Evolutionary conservation across 352 stramenopile genomes (phyloP).

Genomic region (Globisporangium takayamanum): DNA sequence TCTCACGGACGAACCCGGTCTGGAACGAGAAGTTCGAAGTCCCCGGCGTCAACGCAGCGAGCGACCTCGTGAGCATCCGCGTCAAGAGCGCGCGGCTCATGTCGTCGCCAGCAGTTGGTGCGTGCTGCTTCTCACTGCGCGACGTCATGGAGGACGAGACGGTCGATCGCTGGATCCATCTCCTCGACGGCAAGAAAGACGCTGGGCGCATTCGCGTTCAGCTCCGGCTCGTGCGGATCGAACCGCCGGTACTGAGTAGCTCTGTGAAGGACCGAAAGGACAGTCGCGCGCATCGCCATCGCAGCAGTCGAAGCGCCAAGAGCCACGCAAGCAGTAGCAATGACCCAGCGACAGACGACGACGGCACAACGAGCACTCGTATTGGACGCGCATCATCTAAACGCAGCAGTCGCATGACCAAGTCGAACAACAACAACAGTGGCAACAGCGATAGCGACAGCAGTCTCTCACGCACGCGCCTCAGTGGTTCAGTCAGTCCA

Average conservation of each 20-base stretch:
- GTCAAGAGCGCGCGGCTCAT: constrained; percentile 69
- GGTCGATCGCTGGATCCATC: constrained; percentile 52
- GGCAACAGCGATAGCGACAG: constrained; percentile 11
- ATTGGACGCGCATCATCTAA: neutral
- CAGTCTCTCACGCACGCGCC: constrained; percentile 12
- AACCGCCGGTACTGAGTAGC: constrained; percentile 13
- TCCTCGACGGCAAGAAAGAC: constrained; percentile 44
- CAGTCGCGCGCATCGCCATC: neutral
- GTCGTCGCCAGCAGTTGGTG: constrained; percentile 46
- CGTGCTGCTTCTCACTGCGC: constrained; percentile 37
- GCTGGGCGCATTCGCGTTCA: constrained; percentile 61
- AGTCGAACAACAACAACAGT: neutral
- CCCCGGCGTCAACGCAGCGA: constrained; percentile 29
- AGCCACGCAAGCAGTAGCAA: neutral
- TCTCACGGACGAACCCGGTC: constrained; percentile 31
- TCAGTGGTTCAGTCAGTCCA: constrained; percentile 11
- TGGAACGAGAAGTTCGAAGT: constrained; percentile 84
- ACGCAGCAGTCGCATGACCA: neutral
- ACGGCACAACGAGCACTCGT: neutral
- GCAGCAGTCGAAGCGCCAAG: constrained; percentile 3
- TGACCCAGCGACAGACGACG: constrained; percentile 1
- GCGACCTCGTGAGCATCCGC: constrained; percentile 60
- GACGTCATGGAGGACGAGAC: constrained; percentile 39
- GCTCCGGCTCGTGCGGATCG: constrained; percentile 41
- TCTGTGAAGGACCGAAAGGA: constrained; percentile 14